Evolutionary conservation across 768 basidiomycete genomes (phyloP), one percentile per base, ranked within the genome.

Genomic region (Pulveroboletus sp.): DNA sequence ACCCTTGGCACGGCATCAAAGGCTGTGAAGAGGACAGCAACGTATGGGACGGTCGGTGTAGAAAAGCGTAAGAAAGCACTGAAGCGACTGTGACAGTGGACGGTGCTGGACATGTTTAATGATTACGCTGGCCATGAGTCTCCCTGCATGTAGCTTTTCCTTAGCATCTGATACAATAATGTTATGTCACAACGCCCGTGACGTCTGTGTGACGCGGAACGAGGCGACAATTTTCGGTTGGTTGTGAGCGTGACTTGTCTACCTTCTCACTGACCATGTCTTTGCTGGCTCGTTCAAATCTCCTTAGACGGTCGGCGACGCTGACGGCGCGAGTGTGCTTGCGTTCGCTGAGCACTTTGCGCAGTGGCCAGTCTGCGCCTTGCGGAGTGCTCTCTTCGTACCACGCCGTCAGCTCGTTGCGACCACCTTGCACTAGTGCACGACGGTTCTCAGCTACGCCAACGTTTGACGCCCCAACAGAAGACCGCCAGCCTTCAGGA

Each of bases 31-130:
- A 73, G 88, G 43, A 57, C 65, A 5, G 75, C 82, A 14, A 81
- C 85, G 1, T 77, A 82, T 0, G 76, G 76, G 2, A 71, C 69
- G 11, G 76, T 74, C 3, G 81, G 81, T 2, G 81, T 79, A 4
- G 89, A 90, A 70, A 92, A 92, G 73, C 75, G 90, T 67, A 92
- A 92, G 78, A 92, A 91, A 75, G 90, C 89, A 5, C 69, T 92
- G 58, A 92, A 88, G 70, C 75, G 89, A 55, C 68, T 92, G 67
- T 92, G 59, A 68, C 13, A 26, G 36, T 34, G 46, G 42, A 49
- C 17, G 10, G 36, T 47, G 34, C 50, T 26, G 48, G 51, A 40
- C 45, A 42, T 22, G 16, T 36, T 37, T 40, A 4, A 46, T 31
- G 49, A 30, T 7, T 58, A 48, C 50, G 50, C 36, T 38, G 16